Evolutionary conservation across 2,329 filamentous ascomycete genomes (phyloP), one percentile per base, ranked within the genome.

Genomic region (Trichothecium sympodiale): DNA sequence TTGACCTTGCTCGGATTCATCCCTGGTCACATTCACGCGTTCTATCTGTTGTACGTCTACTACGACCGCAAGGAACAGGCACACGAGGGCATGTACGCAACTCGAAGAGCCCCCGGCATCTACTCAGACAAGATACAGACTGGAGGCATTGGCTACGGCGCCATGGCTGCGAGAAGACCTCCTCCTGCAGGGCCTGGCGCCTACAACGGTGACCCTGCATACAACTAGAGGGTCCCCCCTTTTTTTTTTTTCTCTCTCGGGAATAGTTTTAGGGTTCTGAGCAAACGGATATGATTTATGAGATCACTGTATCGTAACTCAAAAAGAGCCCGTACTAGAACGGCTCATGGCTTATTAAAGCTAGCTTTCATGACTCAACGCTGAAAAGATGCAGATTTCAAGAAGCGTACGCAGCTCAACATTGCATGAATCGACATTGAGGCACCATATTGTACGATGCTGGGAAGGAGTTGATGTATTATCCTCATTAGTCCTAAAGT

Each of bases 11-110:
- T 82, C 16, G 77, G 77, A n/a, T 83, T 80, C 55, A 59, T 91
- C 34, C 84, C 84, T 0, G 85, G 83, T 7, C 79, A 86, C 46
- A 72, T 89, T 29, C 79, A 87, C 53, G 83, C 83, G 30, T 87
- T 88, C 56, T 91, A 88, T 54, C 46, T 86, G 41, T 77, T 87
- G 58, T 93, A 87, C 54, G 67, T 93, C 42, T 94, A 88, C 62
- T 89, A 80, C 56, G 74, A 84, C 49, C 80, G 80, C 28, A 71
- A 69, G 36, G 77, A 84, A 46, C 71, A 78, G 52, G 67, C 69
- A 3, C 60, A 66, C 31, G 62, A 71, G 25, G 81, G 81, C 5
- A 62, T 66, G 9, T 66, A 67, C 40, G 61, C 68, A 15, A 61
- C 65, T 4, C 50, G 59, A 8, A 68, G 65, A 3, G 80, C 80